These are phyloP conservation scores for Batrachochytrium dendrobatidis DNA, from an alignment of 371 early-diverging fungal genomes.

Conservation along the genomic window DNA sequence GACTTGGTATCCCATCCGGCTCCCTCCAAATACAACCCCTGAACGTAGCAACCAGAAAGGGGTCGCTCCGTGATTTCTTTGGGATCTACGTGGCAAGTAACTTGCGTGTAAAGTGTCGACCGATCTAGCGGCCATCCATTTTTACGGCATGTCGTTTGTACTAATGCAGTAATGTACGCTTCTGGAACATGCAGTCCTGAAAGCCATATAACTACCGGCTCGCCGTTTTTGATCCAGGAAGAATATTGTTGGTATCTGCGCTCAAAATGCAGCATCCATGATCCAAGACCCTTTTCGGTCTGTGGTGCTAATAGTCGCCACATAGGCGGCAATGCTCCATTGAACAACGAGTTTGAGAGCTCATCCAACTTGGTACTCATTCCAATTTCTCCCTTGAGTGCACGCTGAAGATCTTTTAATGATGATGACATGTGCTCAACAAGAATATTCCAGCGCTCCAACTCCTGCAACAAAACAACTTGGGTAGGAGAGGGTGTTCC, in stretches of 20 bases:
- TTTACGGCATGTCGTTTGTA: conserved; percentile 49
- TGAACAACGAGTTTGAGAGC: conserved; percentile 45
- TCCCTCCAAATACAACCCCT: conserved; percentile 51
- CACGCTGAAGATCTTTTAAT: conserved; percentile 41
- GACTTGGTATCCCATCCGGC: conserved; percentile 47
- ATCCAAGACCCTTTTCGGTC: conserved; percentile 48
- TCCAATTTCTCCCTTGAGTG: conserved; percentile 54
- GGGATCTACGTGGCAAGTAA: conserved; percentile 41
- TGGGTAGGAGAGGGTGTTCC: conserved; percentile 46
- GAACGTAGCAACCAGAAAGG: conserved; percentile 45
- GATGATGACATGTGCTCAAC: conserved; percentile 43
- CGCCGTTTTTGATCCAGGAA: conserved; percentile 49
- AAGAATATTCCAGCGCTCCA: conserved; percentile 51
- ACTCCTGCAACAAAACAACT: conserved; percentile 50
- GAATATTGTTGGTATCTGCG: conserved; percentile 42
- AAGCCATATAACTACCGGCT: conserved; percentile 51
- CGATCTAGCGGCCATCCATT: conserved; percentile 53
- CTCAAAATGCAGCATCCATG: conserved; percentile 53
- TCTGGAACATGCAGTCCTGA: conserved; percentile 51
- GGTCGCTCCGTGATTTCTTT: conserved; percentile 45
- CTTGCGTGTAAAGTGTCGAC: conserved; percentile 52
- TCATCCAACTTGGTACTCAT: conserved; percentile 52
- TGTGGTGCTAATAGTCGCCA: conserved; percentile 50
- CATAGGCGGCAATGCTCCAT: conserved; percentile 40
- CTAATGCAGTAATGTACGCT: conserved; percentile 50